Percentiles rank a stretch among this genome's conserved stretches.
Conservation (phyloP, 192 early-diverging fungal genomes). For the Bifiguratus adelaidae region DNA sequence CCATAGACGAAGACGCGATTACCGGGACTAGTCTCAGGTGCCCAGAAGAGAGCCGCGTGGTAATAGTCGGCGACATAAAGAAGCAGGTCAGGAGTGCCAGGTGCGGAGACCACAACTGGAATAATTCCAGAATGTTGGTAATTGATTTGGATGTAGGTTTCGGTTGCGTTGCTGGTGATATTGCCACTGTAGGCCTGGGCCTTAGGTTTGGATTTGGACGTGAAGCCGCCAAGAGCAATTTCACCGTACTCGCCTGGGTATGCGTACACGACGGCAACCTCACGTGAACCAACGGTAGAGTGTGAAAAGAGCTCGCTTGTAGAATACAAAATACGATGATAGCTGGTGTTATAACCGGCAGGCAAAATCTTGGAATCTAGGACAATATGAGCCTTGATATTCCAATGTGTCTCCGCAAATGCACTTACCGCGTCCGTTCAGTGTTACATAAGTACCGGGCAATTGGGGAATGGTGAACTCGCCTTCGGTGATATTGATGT, state of each 20-base stretch:
- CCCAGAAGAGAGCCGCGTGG: neutral
- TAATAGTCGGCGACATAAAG: neutral
- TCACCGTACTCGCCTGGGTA: constrained; percentile 7
- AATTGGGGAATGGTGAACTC: neutral
- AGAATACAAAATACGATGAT: constrained; percentile 2
- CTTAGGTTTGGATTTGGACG: neutral
- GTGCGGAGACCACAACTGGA: neutral
- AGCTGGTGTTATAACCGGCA: constrained; percentile 1
- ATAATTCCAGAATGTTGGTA: neutral
- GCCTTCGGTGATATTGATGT: neutral
- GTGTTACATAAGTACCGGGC: neutral
- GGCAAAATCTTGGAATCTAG: constrained; percentile 3
- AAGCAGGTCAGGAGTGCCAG: neutral
- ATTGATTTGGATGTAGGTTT: neutral
- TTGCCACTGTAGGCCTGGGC: neutral
- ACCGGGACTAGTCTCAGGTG: neutral
- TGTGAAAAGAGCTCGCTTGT: constrained; percentile 7
- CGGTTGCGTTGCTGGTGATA: neutral
- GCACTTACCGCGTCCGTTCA: constrained; percentile 5
- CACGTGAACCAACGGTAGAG: neutral
- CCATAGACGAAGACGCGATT: constrained; percentile 1
- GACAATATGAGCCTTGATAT: too few species aligned
- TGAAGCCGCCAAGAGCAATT: neutral
- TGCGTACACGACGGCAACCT: constrained; percentile 3
- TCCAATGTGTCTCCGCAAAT: too few species aligned